Percentiles rank a stretch among this genome's conserved stretches.
Conservation (phyloP, 352 stramenopile species). For the Pythium scleroteichum region DNA sequence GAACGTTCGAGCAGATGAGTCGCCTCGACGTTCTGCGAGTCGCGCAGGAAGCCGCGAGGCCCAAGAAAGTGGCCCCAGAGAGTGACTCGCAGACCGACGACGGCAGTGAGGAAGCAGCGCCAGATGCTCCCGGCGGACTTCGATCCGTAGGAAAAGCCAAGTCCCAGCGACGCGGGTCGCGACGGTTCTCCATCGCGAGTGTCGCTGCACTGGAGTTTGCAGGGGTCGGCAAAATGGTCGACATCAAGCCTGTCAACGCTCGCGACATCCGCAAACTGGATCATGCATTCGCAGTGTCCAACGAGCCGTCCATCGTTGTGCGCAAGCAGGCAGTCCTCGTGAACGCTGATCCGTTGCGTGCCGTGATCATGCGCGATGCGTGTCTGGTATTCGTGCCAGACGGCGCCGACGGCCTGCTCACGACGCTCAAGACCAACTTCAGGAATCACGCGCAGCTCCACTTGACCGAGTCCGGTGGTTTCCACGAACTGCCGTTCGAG, state of each 20-base stretch:
- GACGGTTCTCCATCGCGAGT: slow-evolving; percentile 8
- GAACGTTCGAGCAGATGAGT: slow-evolving; percentile 62
- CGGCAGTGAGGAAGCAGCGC: slow-evolving; percentile 10
- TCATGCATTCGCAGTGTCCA: slow-evolving; percentile 78
- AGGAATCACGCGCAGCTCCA: slow-evolving; percentile 21
- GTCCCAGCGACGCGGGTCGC: slow-evolving; percentile 8
- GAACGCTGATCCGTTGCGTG: slow-evolving; percentile 68
- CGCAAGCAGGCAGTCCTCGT: slow-evolving; percentile 79
- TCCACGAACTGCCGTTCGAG: slow-evolving; percentile 13
- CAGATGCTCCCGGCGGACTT: background rate
- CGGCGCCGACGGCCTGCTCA: slow-evolving; percentile 54
- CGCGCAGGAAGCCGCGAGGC: slow-evolving; percentile 49
- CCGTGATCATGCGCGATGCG: slow-evolving; percentile 69
- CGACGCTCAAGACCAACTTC: slow-evolving; percentile 33
- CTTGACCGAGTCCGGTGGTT: background rate
- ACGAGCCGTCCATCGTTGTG: slow-evolving; percentile 75
- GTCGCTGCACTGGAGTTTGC: background rate
- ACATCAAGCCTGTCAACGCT: slow-evolving; percentile 58
- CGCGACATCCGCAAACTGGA: slow-evolving; percentile 79
- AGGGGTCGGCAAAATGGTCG: slow-evolving; percentile 16
- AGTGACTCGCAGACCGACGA: slow-evolving; percentile 2
- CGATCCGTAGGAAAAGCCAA: background rate
- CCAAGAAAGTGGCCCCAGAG: slow-evolving; percentile 2
- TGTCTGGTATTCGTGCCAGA: slow-evolving; percentile 41
- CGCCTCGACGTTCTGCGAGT: slow-evolving; percentile 60